Base-by-base conservation (phyloP, 2,329 filamentous ascomycete species). In the Phialocephala subalpina region DNA sequence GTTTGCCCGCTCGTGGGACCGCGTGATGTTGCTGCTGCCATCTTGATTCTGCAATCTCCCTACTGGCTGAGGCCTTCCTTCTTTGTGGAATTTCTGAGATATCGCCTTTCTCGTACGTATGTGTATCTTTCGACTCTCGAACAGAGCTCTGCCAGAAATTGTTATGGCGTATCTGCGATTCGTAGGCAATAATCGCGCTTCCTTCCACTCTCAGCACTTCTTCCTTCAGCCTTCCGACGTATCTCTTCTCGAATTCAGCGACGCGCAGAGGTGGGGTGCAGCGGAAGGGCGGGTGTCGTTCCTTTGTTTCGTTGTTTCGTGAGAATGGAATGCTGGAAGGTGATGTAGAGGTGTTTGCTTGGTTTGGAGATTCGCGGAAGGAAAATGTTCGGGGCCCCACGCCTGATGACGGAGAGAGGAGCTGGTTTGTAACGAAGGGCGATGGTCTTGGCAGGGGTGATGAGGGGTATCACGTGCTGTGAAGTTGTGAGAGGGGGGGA, bases 401-500 rank as follows among this genome's bases (percentile, higher is more conserved):
- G 60, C 47, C 18, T 7, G 18, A 53, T 33, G 29, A 33, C 29
- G 29, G 29, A 33, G 29, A 33, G 29, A 33, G 4, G 29, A 33
- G 29, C 29, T 33, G 9, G 29, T 33, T 33, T 33, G 4, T 9
- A 33, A 9, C 4, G 29, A 33, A 33, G 4, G 4, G 29, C 29
- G 29, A 33, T 14, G 25, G 25, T n/a, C 49, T 53, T 27, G 49
- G 49, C 25, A 53, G 56, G 56, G 35, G 25, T 45, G 52, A 38
- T 33, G 55, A 58, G 57, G 57, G 57, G 57, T 59, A 45, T 59
- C 57, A 59, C 57, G 57, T 59, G 57, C 20, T 20, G 36, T 4
- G n/a, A n/a, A n/a, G n/a, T n/a, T n/a, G n/a, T n/a, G 20, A 45
- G 36, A n/a, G 42, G 20, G 42, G 42, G 42, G 42, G 18, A 9